Percentiles rank a stretch among this genome's conserved stretches.
Conservation (phyloP, 441 rosid genomes). For the Pelargonium fulgidum region DNA sequence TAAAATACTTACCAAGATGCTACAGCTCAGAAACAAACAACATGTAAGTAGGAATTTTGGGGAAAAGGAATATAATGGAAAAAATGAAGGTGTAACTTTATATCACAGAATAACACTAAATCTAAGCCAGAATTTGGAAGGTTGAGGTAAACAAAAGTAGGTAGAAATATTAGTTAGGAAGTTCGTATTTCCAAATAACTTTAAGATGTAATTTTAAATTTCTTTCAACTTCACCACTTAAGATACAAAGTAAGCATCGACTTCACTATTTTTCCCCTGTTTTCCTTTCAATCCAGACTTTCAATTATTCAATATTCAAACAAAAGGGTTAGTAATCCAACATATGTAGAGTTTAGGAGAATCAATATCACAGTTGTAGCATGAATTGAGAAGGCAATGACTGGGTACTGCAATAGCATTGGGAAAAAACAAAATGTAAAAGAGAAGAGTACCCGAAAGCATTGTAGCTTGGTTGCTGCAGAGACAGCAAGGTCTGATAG, state of each 20-base stretch:
- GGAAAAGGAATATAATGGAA: conserved; percentile 15
- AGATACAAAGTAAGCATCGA: neutral
- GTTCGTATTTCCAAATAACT: neutral
- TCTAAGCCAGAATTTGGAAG: neutral
- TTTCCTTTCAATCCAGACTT: neutral
- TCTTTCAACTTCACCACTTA: neutral
- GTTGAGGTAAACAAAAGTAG: neutral
- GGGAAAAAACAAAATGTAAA: neutral
- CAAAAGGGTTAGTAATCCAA: neutral
- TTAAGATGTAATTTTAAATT: neutral
- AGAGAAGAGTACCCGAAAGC: conserved; percentile 54
- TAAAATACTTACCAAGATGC: conserved; percentile 87
- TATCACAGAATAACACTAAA: neutral
- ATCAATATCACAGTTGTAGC: neutral
- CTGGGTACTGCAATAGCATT: neutral
- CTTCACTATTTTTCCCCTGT: neutral
- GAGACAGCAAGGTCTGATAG: conserved; percentile 78
- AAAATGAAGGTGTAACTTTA: neutral
- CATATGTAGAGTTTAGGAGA: neutral
- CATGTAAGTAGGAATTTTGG: conserved; percentile 13
- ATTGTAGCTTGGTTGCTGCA: conserved; percentile 83
- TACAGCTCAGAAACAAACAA: conserved; percentile 33
- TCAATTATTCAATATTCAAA: neutral
- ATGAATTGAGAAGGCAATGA: neutral
- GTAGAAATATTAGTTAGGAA: neutral